Conservation (phyloP, 441 rosid genomes). For the Aleurites moluccanus region DNA sequence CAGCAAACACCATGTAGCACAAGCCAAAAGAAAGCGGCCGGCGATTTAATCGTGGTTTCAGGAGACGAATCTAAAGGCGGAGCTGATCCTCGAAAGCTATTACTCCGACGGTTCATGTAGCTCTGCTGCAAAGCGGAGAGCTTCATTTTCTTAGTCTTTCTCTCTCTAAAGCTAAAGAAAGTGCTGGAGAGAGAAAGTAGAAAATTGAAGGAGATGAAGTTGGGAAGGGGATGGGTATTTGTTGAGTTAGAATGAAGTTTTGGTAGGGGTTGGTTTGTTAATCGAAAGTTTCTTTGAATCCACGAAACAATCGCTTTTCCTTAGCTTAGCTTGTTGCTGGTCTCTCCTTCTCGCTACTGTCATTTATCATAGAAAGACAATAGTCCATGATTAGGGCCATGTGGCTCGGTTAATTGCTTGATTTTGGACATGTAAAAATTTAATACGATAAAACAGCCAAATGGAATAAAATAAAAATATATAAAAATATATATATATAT, state of each 20-base stretch:
- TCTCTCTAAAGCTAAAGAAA: slow-evolving; percentile 10
- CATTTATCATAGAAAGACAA: neutral
- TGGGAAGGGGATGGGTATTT: slow-evolving; percentile 12
- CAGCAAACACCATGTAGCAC: slow-evolving; percentile 74
- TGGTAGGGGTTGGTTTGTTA: slow-evolving; percentile 19
- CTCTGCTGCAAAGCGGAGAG: slow-evolving; percentile 80
- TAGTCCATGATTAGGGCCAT: slow-evolving; percentile 22
- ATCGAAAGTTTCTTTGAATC: slow-evolving; percentile 41
- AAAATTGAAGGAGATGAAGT: neutral
- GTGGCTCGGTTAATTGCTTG: neutral
- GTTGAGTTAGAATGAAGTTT: slow-evolving; percentile 23
- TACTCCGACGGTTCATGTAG: slow-evolving; percentile 70
- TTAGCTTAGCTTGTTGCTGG: neutral
- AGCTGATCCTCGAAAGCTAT: slow-evolving; percentile 56
- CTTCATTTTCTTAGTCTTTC: slow-evolving; percentile 64
- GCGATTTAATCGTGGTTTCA: slow-evolving; percentile 57
- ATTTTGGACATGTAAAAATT: slow-evolving; percentile 19
- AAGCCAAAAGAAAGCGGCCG: slow-evolving; percentile 75
- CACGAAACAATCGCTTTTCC: slow-evolving; percentile 29
- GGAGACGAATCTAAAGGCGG: slow-evolving; percentile 50
- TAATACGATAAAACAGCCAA: too few relatives aligned
- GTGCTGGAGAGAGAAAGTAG: slow-evolving; percentile 20
- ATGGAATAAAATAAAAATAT: too few relatives aligned
- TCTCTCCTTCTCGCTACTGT: neutral
- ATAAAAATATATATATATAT: too few relatives aligned